Base-by-base conservation (phyloP, 176 grass and related monocot species). In the Elaeis guineensis region DNA sequence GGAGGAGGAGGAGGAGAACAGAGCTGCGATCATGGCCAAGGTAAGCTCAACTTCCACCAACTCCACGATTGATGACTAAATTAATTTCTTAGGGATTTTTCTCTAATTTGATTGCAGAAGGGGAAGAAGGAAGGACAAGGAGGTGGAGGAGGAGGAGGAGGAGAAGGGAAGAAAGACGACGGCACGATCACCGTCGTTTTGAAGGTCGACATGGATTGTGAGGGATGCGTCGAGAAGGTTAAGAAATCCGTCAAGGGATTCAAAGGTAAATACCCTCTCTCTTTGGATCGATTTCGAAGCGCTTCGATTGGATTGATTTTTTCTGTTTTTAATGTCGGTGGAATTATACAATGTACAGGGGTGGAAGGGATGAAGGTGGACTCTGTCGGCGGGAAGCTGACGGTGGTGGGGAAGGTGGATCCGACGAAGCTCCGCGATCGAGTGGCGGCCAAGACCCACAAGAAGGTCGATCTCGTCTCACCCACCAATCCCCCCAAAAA, bases 141-240 rank as follows among this genome's bases (percentile, higher is more conserved):
- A 32, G 30, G 23, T 23, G 30, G 8, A 39, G 35, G 35, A 39
- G 35, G 35, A 12, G 35, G 8, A 12, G 35, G 8, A 44, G 35
- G 35, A 44, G 35, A 12, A 19, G 35, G 54, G 62, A 19, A 67
- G 28, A 57, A 64, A 67, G 17, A 25, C 57, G 62, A 66, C 75
- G 64, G 63, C 58, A 59, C 70, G 35, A 14, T 44, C 35, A 44
- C 70, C 5, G 48, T 84, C 25, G 9, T 84, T 21, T 75, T 84
- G 14, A 5, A 62, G 32, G 78, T 68, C 58, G 65, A 78, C n/a
- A 72, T 79, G 52, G 70, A 84, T 72, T 79, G 81, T 26, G 3
- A 60, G 4, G 54, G 70, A 21, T 84, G 70, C 54, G 70, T 54
- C 1, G 58, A 20, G 75, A 84, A 70, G 75, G 61, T 84, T 52